phyloP scores from a whole-genome alignment of 495 filamentous ascomycete genomes.

The Penicillium ucsense region DNA sequence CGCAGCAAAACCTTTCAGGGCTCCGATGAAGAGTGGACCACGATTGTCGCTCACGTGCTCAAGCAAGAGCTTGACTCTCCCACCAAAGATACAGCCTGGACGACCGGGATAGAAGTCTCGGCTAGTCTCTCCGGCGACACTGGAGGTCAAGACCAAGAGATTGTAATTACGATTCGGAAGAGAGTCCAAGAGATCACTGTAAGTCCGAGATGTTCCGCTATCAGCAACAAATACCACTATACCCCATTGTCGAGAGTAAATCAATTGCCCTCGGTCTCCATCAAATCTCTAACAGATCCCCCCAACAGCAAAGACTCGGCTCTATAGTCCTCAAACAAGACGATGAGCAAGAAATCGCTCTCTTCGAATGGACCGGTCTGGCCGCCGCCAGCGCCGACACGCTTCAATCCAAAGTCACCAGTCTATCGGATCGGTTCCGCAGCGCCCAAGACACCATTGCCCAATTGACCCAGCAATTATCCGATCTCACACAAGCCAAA shows the following conservation, averaged over 20 bases:
- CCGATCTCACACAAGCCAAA: constrained; percentile 57
- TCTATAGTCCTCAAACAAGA: constrained; percentile 50
- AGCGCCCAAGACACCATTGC: constrained; percentile 38
- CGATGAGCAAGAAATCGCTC: constrained; percentile 54
- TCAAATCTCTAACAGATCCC: no score
- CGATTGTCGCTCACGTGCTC: constrained; percentile 32
- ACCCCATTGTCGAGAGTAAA: no score
- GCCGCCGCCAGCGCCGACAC: constrained; percentile 33
- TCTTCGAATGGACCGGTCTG: constrained; percentile 63
- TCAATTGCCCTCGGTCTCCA: no score
- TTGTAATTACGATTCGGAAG: constrained; percentile 46
- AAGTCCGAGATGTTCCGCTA: constrained; percentile 3
- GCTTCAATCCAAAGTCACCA: constrained; percentile 35
- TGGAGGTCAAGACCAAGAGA: constrained; percentile 22
- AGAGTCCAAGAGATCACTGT: constrained; percentile 49
- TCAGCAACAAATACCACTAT: background rate
- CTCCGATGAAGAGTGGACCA: constrained; percentile 47
- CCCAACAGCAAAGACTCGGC: constrained; percentile 57
- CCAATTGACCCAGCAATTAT: constrained; percentile 47
- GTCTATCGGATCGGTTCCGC: constrained; percentile 34
- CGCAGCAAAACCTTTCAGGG: constrained; percentile 45
- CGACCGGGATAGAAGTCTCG: constrained; percentile 24
- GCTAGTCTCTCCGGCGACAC: constrained; percentile 19
- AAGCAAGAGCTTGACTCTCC: constrained; percentile 10
- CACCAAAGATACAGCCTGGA: constrained; percentile 4